These are phyloP conservation scores for Populus davidiana DNA, from an alignment of 345 rosid species.

Conservation along the genomic window DNA sequence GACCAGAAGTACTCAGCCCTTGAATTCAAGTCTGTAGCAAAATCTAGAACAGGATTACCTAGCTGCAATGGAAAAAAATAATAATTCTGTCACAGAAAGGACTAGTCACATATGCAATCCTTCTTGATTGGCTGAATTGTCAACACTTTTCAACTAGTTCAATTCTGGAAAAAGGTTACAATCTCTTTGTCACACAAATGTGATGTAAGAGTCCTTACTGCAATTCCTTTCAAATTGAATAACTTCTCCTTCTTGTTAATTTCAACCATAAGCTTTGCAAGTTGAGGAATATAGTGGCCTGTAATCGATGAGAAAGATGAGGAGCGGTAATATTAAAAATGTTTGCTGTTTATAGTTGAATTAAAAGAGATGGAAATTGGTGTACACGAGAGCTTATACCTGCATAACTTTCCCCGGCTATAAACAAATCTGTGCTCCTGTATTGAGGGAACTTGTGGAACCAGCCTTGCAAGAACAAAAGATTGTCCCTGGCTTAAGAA, in stretches of 20 bases:
- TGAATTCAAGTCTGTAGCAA: slow-evolving; percentile 83
- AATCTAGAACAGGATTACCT: slow-evolving; percentile 91
- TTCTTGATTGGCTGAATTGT: neutral
- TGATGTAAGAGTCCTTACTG: slow-evolving; percentile 47
- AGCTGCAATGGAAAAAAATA: slow-evolving; percentile 42
- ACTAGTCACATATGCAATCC: neutral
- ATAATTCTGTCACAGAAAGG: neutral
- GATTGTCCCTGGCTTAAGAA: slow-evolving; percentile 81
- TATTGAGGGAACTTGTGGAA: slow-evolving; percentile 79
- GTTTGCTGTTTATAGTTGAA: neutral
- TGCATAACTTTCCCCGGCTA: slow-evolving; percentile 96
- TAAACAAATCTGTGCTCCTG: slow-evolving; percentile 72
- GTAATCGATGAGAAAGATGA: neutral
- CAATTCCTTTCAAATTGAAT: slow-evolving; percentile 84
- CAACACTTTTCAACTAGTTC: neutral
- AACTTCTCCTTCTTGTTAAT: slow-evolving; percentile 61
- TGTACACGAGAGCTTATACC: slow-evolving; percentile 37
- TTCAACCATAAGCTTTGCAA: slow-evolving; percentile 75
- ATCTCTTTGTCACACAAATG: neutral
- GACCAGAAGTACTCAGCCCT: slow-evolving; percentile 98
- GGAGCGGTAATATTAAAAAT: neutral
- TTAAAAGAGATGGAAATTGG: neutral
- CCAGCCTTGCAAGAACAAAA: slow-evolving; percentile 85
- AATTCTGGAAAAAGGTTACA: neutral
- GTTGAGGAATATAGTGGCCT: slow-evolving; percentile 95